Evolutionary conservation across 495 filamentous ascomycete species (phyloP).

Genomic region (Aspergillus ellipticus): DNA sequence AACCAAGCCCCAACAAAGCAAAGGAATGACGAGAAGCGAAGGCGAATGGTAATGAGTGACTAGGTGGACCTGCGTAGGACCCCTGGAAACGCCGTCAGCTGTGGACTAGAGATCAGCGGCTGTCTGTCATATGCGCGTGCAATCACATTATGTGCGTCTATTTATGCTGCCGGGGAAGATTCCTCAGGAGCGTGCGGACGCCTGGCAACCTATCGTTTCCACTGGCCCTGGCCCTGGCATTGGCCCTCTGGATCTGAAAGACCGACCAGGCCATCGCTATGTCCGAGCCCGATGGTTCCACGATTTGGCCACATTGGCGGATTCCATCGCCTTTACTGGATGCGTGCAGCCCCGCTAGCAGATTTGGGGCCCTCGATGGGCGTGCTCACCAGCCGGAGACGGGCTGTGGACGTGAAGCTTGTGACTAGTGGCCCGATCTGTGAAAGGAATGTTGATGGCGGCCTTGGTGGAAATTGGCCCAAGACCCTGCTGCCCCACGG

Average conservation of each 20-base stretch:
- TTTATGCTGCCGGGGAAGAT: conserved; percentile 6
- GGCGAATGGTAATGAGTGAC: conserved; percentile 27
- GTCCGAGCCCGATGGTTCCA: conserved; percentile 2
- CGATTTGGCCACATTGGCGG: neutral
- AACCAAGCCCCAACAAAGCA: neutral
- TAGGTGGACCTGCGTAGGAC: conserved; percentile 7
- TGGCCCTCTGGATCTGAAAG: neutral
- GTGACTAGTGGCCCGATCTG: neutral
- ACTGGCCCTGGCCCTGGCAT: neutral
- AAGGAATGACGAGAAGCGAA: conserved; percentile 12
- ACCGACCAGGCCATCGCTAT: conserved; percentile 5
- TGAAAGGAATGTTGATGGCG: neutral
- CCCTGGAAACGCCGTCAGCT: conserved; percentile 1
- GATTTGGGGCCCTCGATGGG: neutral
- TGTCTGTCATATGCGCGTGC: conserved; percentile 2
- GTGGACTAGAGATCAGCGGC: conserved; percentile 1
- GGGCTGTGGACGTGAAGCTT: neutral
- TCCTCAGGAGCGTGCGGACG: neutral
- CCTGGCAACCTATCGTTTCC: conserved; percentile 7
- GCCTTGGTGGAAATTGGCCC: neutral
- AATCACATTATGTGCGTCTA: conserved; percentile 9
- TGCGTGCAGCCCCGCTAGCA: conserved; percentile 2
- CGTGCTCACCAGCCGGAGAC: neutral
- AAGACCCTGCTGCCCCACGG: neutral
- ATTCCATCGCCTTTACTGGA: neutral